These are phyloP conservation scores for Thalassiosira hispida DNA, from an alignment of 352 stramenopile genomes.

Conservation along the genomic window DNA sequence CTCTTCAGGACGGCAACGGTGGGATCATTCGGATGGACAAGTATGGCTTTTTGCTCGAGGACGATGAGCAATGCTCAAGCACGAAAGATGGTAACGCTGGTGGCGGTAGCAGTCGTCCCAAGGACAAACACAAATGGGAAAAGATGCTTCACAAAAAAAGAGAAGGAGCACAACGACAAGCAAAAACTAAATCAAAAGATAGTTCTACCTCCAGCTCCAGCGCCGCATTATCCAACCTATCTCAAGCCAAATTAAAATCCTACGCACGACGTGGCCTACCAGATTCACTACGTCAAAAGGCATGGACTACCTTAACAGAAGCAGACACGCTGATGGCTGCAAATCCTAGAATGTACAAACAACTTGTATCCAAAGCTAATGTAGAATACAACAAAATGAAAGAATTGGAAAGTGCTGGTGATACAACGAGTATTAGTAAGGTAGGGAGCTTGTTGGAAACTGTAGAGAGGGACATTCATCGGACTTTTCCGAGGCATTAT, in stretches of 20 bases:
- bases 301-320: slow-evolving; percentile 41
- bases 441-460: slow-evolving; percentile 55
- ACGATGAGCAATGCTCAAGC: background rate
- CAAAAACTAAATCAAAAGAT: background rate
- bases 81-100: background rate
- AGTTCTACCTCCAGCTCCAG: background rate
- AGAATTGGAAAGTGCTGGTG: background rate
- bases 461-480: slow-evolving; percentile 86
- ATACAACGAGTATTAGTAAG: background rate
- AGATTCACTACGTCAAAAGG: slow-evolving; percentile 23
- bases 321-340: slow-evolving; percentile 41
- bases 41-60: slow-evolving; percentile 33
- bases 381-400: slow-evolving; percentile 22
- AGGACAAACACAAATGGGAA: slow-evolving; percentile 14
- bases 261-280: slow-evolving; percentile 40
- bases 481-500: slow-evolving; percentile 85
- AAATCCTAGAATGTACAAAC: slow-evolving; percentile 25
- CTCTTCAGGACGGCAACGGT: background rate
- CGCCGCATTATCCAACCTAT: background rate
- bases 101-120: background rate
- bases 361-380: slow-evolving; percentile 19
- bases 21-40: slow-evolving; percentile 35
- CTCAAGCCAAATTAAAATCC: slow-evolving; percentile 42
- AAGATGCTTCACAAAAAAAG: slow-evolving; percentile 33
- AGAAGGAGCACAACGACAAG: background rate